phyloP scores from a whole-genome alignment of 805 yeast species.

The Starmerella sirachaensis region DNA sequence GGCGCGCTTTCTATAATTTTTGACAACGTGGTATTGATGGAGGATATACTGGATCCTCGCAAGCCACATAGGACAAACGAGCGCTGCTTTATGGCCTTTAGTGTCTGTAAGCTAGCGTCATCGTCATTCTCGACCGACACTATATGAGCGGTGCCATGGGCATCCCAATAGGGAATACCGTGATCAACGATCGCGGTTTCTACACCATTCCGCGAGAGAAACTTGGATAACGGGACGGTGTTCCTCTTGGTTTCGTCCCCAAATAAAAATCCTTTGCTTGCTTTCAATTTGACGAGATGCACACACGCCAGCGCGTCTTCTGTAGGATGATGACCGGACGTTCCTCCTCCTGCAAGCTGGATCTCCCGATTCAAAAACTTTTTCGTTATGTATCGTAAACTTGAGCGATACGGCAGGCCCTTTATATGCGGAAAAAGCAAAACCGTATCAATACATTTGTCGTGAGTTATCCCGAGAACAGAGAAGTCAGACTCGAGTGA shows the following conservation, averaged over 20 bases:
- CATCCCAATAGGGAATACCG: conserved; percentile 28
- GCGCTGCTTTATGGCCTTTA: neutral
- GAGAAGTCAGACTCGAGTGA: conserved; percentile 74
- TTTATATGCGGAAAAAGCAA: conserved; percentile 59
- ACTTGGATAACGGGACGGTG: conserved; percentile 4
- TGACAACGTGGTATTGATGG: conserved; percentile 36
- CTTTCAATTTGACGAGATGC: conserved; percentile 58
- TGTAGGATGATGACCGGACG: conserved; percentile 65
- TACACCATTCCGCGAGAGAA: conserved; percentile 12
- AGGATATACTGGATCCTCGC: neutral
- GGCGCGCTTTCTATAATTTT: conserved; percentile 45
- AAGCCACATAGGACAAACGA: conserved; percentile 9
- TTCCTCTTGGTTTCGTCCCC: conserved; percentile 37
- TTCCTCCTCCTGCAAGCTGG: conserved; percentile 42
- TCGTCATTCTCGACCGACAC: conserved; percentile 24
- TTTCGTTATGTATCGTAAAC: conserved; percentile 57
- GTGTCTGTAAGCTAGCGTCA: conserved; percentile 3
- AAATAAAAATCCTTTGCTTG: conserved; percentile 51
- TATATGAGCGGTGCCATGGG: conserved; percentile 19
- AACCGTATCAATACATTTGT: conserved; percentile 69
- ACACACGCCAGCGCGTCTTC: conserved; percentile 78
- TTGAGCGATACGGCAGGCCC: conserved; percentile 72
- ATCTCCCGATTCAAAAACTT: conserved; percentile 46
- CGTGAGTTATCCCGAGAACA: conserved; percentile 61
- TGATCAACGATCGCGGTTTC: conserved; percentile 30